phyloP scores from a whole-genome alignment of 192 early-diverging fungal species.

The Physocladia obscura region DNA sequence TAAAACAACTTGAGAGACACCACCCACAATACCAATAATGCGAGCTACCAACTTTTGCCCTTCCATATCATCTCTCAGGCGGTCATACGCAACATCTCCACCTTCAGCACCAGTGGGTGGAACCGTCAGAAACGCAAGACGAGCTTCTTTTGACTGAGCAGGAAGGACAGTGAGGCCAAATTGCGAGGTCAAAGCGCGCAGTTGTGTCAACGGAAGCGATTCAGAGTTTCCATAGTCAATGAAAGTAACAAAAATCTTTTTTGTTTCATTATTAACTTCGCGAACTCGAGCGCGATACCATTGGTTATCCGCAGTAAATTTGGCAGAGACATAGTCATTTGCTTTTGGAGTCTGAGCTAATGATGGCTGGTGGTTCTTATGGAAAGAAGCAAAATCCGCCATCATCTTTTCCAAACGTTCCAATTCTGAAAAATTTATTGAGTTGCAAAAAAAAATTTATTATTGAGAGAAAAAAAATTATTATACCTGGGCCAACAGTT shows the following conservation, averaged over 20 bases:
- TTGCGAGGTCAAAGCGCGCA: constrained; percentile 73
- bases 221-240: constrained; percentile 97
- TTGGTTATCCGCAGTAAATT: constrained; percentile 83
- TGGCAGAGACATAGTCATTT: constrained; percentile 73
- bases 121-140: constrained; percentile 77
- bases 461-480: constrained; percentile 65
- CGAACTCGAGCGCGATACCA: constrained; percentile 89
- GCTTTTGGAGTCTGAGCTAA: constrained; percentile 52
- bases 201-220: constrained; percentile 62
- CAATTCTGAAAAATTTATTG: constrained; percentile 59
- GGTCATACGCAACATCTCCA: constrained; percentile 69
- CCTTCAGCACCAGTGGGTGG: constrained; percentile 71
- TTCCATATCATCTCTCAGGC: constrained; percentile 65
- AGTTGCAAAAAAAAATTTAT: constrained; percentile 38
- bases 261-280: constrained; percentile 56
- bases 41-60: constrained; percentile 41
- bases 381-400: constrained; percentile 70
- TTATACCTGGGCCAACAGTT: constrained; percentile 74
- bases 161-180: constrained; percentile 58
- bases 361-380: constrained; percentile 38
- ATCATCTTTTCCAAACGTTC: constrained; percentile 77
- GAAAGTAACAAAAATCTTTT: constrained; percentile 76
- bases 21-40: constrained; percentile 31
- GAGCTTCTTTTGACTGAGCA: constrained; percentile 78
- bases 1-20: constrained; percentile 37